Conservation (phyloP, 768 basidiomycete genomes). For the Rhizopogon vesiculosus region DNA sequence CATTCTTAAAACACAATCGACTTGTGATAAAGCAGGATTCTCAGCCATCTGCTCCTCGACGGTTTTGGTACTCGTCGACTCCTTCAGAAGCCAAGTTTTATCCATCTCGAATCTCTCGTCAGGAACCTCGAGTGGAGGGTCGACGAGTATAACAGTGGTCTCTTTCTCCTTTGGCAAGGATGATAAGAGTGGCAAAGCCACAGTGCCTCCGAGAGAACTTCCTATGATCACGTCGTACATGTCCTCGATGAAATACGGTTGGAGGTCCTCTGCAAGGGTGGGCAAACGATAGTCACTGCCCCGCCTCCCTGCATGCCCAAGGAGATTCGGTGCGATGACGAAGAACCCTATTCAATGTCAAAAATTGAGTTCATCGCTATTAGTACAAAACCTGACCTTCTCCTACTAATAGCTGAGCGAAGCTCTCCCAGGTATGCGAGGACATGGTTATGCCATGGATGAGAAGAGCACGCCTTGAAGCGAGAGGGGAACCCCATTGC, state of each 20-base stretch:
- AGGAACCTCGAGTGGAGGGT: neutral
- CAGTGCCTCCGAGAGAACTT: conserved; percentile 3
- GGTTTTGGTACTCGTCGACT: neutral
- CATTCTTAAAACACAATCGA: neutral
- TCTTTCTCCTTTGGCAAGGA: neutral
- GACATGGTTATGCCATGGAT: conserved; percentile 21
- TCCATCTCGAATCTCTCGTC: neutral
- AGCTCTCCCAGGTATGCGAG: conserved; percentile 15
- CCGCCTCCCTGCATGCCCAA: neutral
- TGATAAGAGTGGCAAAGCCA: conserved; percentile 1
- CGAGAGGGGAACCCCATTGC: conserved; percentile 17
- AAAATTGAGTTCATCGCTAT: neutral
- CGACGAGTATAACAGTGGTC: conserved; percentile 4
- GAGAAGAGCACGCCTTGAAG: conserved; percentile 19
- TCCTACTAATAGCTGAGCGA: conserved; percentile 11
- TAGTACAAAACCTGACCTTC: conserved; percentile 5
- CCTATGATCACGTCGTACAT: conserved; percentile 2
- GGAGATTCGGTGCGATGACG: conserved; percentile 2
- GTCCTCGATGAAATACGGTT: neutral
- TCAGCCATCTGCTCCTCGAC: neutral
- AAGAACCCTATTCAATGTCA: conserved; percentile 1
- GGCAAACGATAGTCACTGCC: neutral
- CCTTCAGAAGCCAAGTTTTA: neutral
- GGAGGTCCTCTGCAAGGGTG: neutral
- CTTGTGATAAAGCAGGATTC: conserved; percentile 1